A percentile compares a stretch with the other conserved stretches of the same genome.
These are phyloP conservation scores for Neophaeococcomyces aloes DNA, from an alignment of 2,329 filamentous ascomycete species.

Conservation along the genomic window DNA sequence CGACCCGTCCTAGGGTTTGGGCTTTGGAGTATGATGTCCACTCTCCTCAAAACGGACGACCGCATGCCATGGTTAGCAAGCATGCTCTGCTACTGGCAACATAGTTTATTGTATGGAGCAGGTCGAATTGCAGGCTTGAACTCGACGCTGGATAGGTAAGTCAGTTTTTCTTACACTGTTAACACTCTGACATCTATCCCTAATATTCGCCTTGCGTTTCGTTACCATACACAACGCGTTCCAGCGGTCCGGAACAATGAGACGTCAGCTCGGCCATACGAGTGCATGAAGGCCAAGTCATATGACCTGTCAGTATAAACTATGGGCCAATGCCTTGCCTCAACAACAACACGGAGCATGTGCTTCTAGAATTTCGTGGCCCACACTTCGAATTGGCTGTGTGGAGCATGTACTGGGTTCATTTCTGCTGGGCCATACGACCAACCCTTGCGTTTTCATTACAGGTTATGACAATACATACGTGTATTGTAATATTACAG, in stretches of 20 bases:
- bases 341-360: background rate
- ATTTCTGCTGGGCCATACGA: background rate
- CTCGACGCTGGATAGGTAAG: conserved; percentile 84
- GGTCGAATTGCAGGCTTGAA: conserved; percentile 64
- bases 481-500: too few relatives aligned
- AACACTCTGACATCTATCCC: conserved; percentile 7
- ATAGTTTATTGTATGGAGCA: conserved; percentile 61
- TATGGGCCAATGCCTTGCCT: conserved; percentile 8
- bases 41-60: conserved; percentile 59
- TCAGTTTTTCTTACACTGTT: conserved; percentile 27
- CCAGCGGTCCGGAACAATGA: background rate
- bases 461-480: conserved; percentile 7
- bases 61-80: conserved; percentile 90
- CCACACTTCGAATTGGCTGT: conserved; percentile 1
- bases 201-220: conserved; percentile 6
- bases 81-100: conserved; percentile 63
- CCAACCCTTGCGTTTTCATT: background rate
- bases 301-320: conserved; percentile 13
- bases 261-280: background rate
- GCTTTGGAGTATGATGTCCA: conserved; percentile 62
- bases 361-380: background rate
- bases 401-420: background rate
- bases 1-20: conserved; percentile 66
- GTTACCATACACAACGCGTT: background rate
- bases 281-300: conserved; percentile 18